These are phyloP conservation scores for Ligustrum vulgare DNA, from an alignment of 257 asterid genomes.

Conservation along the genomic window DNA sequence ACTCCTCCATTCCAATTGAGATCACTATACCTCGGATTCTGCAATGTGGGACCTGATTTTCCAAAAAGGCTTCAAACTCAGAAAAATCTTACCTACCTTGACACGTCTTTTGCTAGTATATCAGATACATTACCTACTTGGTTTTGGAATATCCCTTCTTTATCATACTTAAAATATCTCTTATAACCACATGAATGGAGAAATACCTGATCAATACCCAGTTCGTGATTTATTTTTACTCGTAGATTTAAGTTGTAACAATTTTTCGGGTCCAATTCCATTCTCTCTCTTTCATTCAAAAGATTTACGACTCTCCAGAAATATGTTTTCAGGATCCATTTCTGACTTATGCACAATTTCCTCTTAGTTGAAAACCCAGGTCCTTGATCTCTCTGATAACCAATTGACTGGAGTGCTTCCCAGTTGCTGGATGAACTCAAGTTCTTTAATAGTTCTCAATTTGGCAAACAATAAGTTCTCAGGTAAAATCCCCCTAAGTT, in stretches of 20 bases:
- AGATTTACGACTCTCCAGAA: neutral
- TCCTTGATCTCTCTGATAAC: neutral
- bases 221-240: neutral
- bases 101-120: slow-evolving; percentile 26
- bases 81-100: slow-evolving; percentile 6
- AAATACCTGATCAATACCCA: slow-evolving; percentile 12
- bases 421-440: neutral
- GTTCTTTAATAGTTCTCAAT: neutral
- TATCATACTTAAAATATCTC: slow-evolving; percentile 30
- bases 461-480: neutral
- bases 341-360: neutral
- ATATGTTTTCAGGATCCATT: slow-evolving; percentile 1
- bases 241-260: slow-evolving; percentile 32
- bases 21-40: neutral
- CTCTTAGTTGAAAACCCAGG: too few species aligned
- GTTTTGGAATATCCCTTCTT: slow-evolving; percentile 24
- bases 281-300: neutral
- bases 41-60: slow-evolving; percentile 34
- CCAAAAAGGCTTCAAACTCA: slow-evolving; percentile 34
- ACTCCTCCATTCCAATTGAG: slow-evolving; percentile 30
- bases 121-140: slow-evolving; percentile 31
- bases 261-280: neutral
- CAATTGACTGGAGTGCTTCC: neutral
- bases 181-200: slow-evolving; percentile 34
- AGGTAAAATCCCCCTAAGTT: neutral